Conservation (phyloP, 179 eudicot species). For the Silene vulgaris region DNA sequence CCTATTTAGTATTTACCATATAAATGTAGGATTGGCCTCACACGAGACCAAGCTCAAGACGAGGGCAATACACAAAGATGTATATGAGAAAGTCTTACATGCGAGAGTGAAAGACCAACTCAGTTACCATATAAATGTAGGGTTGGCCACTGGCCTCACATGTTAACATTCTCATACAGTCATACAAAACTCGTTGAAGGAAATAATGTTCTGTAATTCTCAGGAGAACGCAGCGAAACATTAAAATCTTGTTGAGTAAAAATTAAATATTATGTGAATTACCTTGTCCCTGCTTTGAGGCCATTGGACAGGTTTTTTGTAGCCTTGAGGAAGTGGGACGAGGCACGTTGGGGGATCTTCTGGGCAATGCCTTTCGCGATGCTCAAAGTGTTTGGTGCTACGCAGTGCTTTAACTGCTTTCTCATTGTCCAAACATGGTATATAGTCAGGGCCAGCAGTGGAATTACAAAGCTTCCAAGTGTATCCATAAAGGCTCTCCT, state of each 20-base stretch:
- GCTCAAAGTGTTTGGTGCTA: slow-evolving; percentile 57
- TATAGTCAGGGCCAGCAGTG: slow-evolving; percentile 64
- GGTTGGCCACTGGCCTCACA: too few relatives aligned
- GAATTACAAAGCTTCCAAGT: slow-evolving; percentile 72
- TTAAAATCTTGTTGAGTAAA: not conserved
- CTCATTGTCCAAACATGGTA: slow-evolving; percentile 85
- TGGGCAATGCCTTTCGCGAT: slow-evolving; percentile 89
- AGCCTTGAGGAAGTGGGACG: slow-evolving; percentile 54
- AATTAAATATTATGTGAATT: not conserved
- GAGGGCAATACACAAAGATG: too few relatives aligned
- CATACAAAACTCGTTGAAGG: too few relatives aligned
- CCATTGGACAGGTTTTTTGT: slow-evolving; percentile 59
- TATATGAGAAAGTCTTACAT: too few relatives aligned
- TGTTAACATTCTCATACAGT: too few relatives aligned
- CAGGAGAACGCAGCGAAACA: too few relatives aligned
- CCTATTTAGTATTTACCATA: too few relatives aligned
- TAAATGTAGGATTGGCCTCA: too few relatives aligned
- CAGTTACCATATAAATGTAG: too few relatives aligned
- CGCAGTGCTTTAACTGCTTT: slow-evolving; percentile 44
- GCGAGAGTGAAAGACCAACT: too few relatives aligned
- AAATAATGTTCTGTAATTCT: too few relatives aligned
- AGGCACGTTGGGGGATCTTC: slow-evolving; percentile 66
- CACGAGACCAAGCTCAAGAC: too few relatives aligned
- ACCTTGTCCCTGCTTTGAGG: slow-evolving; percentile 74
- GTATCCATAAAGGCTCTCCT: slow-evolving; percentile 38